Evolutionary conservation across 768 basidiomycete genomes (phyloP).

Genomic region (Mycena galopus): DNA sequence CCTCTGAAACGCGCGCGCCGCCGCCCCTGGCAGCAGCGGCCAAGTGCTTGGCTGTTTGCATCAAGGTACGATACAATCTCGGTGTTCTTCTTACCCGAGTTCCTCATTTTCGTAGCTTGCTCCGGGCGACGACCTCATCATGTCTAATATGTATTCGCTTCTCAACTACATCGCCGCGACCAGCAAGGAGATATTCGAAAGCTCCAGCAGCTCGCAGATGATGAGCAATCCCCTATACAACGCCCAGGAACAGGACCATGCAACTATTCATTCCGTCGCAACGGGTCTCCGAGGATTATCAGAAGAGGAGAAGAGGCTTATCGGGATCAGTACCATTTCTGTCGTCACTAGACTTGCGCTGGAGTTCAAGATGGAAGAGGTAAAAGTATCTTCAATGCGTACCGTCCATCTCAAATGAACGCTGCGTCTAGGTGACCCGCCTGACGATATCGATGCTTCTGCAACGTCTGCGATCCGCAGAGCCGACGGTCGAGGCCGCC

Average conservation of each 20-base stretch:
- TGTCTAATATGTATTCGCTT: constrained; percentile 97
- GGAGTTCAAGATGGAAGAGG: constrained; percentile 90
- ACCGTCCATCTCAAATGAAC: background rate
- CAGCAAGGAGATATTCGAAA: constrained; percentile 79
- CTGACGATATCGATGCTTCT: constrained; percentile 94
- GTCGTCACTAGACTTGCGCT: constrained; percentile 90
- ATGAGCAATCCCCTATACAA: constrained; percentile 57
- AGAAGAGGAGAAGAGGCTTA: constrained; percentile 87
- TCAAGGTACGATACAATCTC: constrained; percentile 66
- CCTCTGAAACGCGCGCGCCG: constrained; percentile 77
- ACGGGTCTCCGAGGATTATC: constrained; percentile 74
- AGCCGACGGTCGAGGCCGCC: constrained; percentile 90
- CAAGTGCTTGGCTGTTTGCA: constrained; percentile 90
- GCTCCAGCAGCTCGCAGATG: constrained; percentile 56
- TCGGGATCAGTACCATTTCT: constrained; percentile 92
- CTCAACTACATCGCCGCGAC: constrained; percentile 92
- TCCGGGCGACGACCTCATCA: constrained; percentile 88
- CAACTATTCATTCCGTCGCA: constrained; percentile 70
- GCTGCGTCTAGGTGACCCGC: constrained; percentile 72
- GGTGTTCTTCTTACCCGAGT: background rate
- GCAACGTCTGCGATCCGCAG: constrained; percentile 87
- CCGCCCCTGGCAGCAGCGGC: constrained; percentile 88
- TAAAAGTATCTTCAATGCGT: constrained; percentile 41
- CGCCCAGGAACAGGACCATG: constrained; percentile 63
- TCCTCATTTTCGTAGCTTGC: constrained; percentile 65